phyloP scores from a whole-genome alignment of 169 alveolate genomes.

The Sarcocystis neurona region DNA sequence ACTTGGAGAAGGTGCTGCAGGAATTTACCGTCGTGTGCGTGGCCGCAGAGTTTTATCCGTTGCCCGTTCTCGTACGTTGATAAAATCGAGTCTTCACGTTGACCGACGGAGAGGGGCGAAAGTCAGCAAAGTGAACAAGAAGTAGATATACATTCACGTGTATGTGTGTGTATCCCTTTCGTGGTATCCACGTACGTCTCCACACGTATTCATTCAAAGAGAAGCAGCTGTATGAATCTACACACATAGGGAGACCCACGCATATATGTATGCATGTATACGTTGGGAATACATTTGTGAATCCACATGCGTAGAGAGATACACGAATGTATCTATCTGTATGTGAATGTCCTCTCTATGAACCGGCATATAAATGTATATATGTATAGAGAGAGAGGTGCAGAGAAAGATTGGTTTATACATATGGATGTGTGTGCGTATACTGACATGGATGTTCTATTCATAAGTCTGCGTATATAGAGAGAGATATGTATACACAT shows the following conservation, averaged over 20 bases:
- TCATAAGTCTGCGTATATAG: too few species aligned
- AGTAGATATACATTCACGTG: background rate
- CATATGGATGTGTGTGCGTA: too few species aligned
- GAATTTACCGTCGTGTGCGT: slow-evolving; percentile 23
- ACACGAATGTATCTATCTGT: background rate
- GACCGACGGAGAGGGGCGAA: background rate
- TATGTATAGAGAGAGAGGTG: too few species aligned
- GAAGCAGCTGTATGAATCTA: slow-evolving; percentile 1
- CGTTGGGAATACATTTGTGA: background rate
- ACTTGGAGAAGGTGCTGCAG: background rate
- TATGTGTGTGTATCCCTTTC: slow-evolving; percentile 12
- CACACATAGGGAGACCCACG: background rate
- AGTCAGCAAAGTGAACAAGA: background rate
- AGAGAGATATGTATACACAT: background rate
- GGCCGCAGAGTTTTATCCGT: slow-evolving; percentile 34
- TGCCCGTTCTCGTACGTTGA: slow-evolving; percentile 4
- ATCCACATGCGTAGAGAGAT: background rate
- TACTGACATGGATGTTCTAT: too few species aligned
- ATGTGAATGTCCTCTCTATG: background rate
- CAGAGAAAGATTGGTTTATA: too few species aligned
- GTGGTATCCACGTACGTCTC: background rate
- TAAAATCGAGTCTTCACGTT: background rate
- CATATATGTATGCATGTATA: background rate
- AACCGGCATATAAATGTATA: background rate
- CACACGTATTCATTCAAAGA: background rate